Evolutionary conservation across 1,139 yeast species (phyloP), one percentile per base, ranked within the genome.

Genomic region (Blastobotrys apis): DNA sequence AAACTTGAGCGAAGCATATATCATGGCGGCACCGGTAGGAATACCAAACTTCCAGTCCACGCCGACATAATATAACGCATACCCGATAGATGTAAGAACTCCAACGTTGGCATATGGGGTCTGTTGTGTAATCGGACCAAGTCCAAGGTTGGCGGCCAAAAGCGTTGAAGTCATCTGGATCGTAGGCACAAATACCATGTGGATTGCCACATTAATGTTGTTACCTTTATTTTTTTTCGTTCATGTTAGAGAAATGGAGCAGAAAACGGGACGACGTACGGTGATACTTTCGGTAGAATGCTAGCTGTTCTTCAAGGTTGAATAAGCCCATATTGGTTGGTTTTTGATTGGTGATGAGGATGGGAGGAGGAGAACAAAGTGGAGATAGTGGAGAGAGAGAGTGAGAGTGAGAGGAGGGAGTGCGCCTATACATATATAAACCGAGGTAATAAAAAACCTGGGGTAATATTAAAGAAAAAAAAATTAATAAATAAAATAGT

Each of bases 271-370:
- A 13, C 9, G 12, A 15, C 33, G 33, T 31, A 31, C 67, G 72
- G 63, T 92, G 98, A 61, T 90, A 90, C 2, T 85, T 75, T 63
- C 94, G 80, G 69, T 92, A 92, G 58, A 85, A 85, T 21, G 80
- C 79, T 44, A 90, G 72, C 55, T 90, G 96, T 31, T 74, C 73
- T 43, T 76, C 75, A 29, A 86, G 68, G 54, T 81, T 76, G 16
- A 80, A 59, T 20, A 73, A 47, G 6, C 57, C 63, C 59, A 56
- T 55, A 23, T 27, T 51, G 17, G 8, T 19, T 38, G 23, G 19
- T 23, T 25, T 36, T 22, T n/a, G n/a, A n/a, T n/a, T n/a, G n/a
- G n/a, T n/a, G 26, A 23, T 23, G 26, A 23, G 6, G 26, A 23
- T 23, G 26, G 26, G 10, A 23, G 10, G 10, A 6, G 26, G 9